Conservation (phyloP, 768 basidiomycete genomes). For the Daedaleopsis nitida region DNA sequence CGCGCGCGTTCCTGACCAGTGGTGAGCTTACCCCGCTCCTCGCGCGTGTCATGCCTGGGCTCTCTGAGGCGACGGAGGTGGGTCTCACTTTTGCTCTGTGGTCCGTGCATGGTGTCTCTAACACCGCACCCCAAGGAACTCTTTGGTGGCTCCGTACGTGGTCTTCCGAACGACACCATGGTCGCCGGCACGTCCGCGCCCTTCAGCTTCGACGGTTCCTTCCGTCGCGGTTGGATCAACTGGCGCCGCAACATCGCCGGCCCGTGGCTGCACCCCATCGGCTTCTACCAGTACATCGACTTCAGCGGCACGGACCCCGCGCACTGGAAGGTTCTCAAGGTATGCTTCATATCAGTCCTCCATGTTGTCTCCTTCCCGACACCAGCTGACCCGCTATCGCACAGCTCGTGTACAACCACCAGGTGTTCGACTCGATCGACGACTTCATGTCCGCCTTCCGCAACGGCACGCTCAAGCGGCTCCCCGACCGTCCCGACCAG, state of each 20-base stretch:
- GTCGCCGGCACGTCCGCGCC: conserved; percentile 48
- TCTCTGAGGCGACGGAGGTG: conserved; percentile 46
- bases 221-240: conserved; percentile 55
- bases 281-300: conserved; percentile 61
- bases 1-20: conserved; percentile 39
- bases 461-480: conserved; percentile 52
- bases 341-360: conserved; percentile 14
- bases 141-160: conserved; percentile 47
- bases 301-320: conserved; percentile 52
- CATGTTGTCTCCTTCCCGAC: background rate
- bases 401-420: conserved; percentile 61
- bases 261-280: conserved; percentile 53
- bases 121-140: conserved; percentile 40
- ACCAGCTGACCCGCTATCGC: background rate
- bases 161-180: conserved; percentile 51
- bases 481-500: conserved; percentile 34
- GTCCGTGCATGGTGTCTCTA: background rate
- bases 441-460: conserved; percentile 55
- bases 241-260: conserved; percentile 54
- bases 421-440: conserved; percentile 49
- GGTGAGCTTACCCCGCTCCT: conserved; percentile 37
- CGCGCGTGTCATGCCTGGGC: conserved; percentile 34
- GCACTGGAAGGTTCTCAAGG: conserved; percentile 56
- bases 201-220: conserved; percentile 61
- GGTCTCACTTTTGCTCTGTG: conserved; percentile 12